Base-by-base conservation (phyloP, 495 filamentous ascomycete species). In the Thozetella sp. region DNA sequence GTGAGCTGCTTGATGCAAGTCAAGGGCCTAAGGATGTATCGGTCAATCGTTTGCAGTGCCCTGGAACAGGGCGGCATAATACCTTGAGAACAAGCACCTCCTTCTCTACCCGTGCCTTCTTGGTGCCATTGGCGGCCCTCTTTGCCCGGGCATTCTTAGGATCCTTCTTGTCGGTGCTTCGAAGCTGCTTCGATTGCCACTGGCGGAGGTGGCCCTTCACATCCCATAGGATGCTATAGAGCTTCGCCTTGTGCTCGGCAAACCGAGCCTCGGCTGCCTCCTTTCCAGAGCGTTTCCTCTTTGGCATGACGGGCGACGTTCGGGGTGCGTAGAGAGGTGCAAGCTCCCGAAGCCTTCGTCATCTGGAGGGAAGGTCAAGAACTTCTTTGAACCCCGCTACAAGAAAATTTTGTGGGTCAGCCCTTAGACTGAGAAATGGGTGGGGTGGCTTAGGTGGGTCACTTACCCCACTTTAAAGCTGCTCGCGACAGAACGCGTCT, bases 201-300 rank as follows among this genome's bases (percentile, higher is more conserved):
- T 97, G 93, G 62, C 92, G 81, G 76, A 97, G 93, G 71, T 94
- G 94, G 17, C 90, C 92, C 58, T 92, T 93, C 24, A 90, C 90
- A 1, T 84, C 77, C 71, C 95, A 96, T 37, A 97, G 78, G 0
- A 86, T 89, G 22, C 86, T 81, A 50, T 82, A 80, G 10, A 97
- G 79, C 22, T 84, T 70, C 55, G 82, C 83, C 27, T 84, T 82
- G 60, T 82, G 82, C 55, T 85, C 77, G 12, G 80, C 69, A 60
- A 93, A 78, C 43, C 86, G 82, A 51, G 82, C 75, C 20, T 79
- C 76, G 23, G 90, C 55, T 15, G 58, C 67, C 9, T 74, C 71
- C 45, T 70, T 68, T 46, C 67, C 62, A 53, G 51, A 60, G n/a
- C 80, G 72, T 63, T 82, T 82, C 55, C 80, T 71, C 65, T 82